Evolutionary conservation across 164 flowering plant genomes (phyloP), one percentile per base, ranked within the genome.

Genomic region (Kingdonia uniflora): DNA sequence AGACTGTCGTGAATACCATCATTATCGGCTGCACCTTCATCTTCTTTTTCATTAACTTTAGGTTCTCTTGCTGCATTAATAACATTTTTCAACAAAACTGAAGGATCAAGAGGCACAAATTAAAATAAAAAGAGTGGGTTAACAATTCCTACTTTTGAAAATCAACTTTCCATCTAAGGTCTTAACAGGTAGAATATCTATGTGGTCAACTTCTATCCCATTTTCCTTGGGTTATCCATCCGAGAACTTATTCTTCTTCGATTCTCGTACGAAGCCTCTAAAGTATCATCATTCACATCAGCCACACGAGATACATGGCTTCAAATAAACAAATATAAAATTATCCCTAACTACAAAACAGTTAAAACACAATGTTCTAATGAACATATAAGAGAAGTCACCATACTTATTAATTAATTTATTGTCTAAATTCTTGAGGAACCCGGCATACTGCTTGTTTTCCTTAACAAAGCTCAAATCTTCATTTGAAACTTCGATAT

Each of bases 151-250:
- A n/a, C n/a, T n/a, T n/a, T n/a, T n/a, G n/a, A n/a, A n/a, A n/a
- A n/a, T 56, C 33, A 89, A 68, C 24, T 73, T 43, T 21, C 99
- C 99, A 65, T 83, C 97, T 23, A 79, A 61, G n/a, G 84, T 75
- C 70, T 89, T 94, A 48, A 83, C 67, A n/a, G 99, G 96, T 57
- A 94, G 96, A 8, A 76, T 95, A 62, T 89, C 88, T 14, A 79
- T 87, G n/a, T 64, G 90, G 68, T 84, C 99, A 51, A 86, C 82
- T 62, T 72, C 65, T 51, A 75, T 45, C 25, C 37, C 65, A 39
- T 69, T 42, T 19, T 72, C 63, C 25, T 69, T 81, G 2, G 54
- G 64, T 14, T 71, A 71, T 55, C 75, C 65, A 54, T 73, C 64
- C 51, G 58, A 51, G 1, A 51, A 33, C 53, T 64, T 72, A 70